Evolutionary conservation across 257 asterid species (phyloP).

Genomic region (Sherardia arvensis): DNA sequence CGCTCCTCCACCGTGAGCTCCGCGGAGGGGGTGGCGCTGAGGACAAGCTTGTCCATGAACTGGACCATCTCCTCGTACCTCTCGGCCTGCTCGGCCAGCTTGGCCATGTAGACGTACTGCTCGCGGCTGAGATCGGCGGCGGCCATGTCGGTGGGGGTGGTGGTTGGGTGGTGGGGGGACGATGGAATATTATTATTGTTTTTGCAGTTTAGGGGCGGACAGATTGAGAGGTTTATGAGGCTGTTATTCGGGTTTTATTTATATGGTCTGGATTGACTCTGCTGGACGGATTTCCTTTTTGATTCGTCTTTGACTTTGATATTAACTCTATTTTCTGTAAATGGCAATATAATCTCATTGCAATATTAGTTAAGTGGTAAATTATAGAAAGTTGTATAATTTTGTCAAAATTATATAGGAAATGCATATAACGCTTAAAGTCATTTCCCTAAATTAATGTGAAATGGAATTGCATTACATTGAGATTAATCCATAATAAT

Average conservation of each 20-base stretch:
- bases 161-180: slow-evolving; percentile 1
- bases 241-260: neutral
- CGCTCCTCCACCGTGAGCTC: slow-evolving; percentile 43
- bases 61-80: slow-evolving; percentile 46
- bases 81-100: slow-evolving; percentile 45
- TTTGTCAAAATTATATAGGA: too few relatives aligned
- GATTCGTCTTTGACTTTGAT: neutral
- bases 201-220: neutral
- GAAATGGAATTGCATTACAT: too few relatives aligned
- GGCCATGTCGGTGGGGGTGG: slow-evolving; percentile 17
- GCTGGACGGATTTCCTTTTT: neutral
- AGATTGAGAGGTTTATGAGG: neutral
- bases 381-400: too few relatives aligned
- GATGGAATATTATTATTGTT: neutral
- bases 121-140: slow-evolving; percentile 27
- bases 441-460: too few relatives aligned
- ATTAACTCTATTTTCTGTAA: neutral
- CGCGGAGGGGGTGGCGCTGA: slow-evolving; percentile 24
- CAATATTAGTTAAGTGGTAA: too few relatives aligned
- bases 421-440: too few relatives aligned
- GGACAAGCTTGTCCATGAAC: slow-evolving; percentile 41
- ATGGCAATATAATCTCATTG: too few relatives aligned
- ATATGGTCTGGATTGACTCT: neutral
- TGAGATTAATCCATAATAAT: too few relatives aligned
- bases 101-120: slow-evolving; percentile 35